Conservation (phyloP, 2,329 filamentous ascomycete genomes). For the Beauveria varroae region DNA sequence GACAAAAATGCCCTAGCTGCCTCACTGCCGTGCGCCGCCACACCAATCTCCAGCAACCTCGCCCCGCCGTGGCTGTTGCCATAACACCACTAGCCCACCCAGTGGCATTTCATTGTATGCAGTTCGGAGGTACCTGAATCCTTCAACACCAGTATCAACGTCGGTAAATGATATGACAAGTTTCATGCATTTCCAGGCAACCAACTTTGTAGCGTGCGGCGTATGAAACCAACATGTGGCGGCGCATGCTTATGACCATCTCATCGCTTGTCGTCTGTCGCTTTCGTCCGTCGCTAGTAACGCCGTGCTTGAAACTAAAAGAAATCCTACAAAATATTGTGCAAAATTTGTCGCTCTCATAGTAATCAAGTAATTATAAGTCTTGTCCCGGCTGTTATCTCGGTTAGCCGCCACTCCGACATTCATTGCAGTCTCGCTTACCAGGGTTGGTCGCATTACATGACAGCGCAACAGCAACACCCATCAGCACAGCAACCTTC, state of each 20-base stretch:
- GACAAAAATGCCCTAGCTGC: not conserved
- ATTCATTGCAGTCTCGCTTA: not conserved
- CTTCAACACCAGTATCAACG: not conserved
- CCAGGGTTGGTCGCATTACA: slow-evolving; percentile 4
- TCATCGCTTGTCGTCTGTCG: not conserved
- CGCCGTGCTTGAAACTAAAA: not conserved
- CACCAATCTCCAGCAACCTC: not conserved
- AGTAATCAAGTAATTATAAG: not conserved
- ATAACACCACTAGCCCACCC: not conserved
- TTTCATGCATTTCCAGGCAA: not conserved
- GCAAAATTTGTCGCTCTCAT: not conserved
- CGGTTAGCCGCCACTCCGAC: not conserved
- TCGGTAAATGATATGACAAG: not conserved
- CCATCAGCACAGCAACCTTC: slow-evolving; percentile 23
- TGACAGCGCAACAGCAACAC: slow-evolving; percentile 2
- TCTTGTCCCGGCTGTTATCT: not conserved
- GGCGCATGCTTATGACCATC: not conserved
- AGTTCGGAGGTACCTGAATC: not conserved
- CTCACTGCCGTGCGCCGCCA: not conserved
- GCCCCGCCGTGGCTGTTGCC: slow-evolving; percentile 4
- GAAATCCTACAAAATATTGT: not conserved
- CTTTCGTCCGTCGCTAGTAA: not conserved
- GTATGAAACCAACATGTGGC: not conserved
- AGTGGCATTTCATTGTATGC: not conserved
- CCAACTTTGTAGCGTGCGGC: not conserved